phyloP scores from a whole-genome alignment of 768 basidiomycete genomes.

The Agaricus sinodeliciosus region DNA sequence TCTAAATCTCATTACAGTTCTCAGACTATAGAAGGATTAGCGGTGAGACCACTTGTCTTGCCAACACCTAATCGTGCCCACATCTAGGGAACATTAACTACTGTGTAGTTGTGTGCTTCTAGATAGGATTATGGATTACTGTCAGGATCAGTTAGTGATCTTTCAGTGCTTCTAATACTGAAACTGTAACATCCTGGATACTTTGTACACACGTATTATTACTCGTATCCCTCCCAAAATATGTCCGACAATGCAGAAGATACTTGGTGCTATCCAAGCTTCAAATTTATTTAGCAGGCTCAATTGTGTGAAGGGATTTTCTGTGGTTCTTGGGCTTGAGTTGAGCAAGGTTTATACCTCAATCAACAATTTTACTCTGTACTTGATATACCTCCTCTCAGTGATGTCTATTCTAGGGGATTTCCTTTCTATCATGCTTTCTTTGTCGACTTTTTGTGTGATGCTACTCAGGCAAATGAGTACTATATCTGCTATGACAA shows the following conservation, averaged over 20 bases:
- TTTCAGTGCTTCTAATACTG: too few species aligned
- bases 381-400: neutral
- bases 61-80: too few species aligned
- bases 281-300: neutral
- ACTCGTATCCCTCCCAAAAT: neutral
- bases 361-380: neutral
- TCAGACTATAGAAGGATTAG: too few species aligned
- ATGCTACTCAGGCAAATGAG: neutral
- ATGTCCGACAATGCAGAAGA: neutral
- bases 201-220: neutral
- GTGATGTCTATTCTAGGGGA: too few species aligned
- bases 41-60: too few species aligned
- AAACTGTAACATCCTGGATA: too few species aligned
- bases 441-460: slow-evolving; percentile 20
- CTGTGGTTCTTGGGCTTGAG: neutral
- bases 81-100: too few species aligned
- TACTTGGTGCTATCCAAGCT: neutral
- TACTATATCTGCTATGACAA: slow-evolving; percentile 9
- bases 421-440: slow-evolving; percentile 24
- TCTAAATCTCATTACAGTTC: too few species aligned
- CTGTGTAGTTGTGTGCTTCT: too few species aligned
- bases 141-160: too few species aligned
- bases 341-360: neutral
- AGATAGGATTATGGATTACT: too few species aligned
- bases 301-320: neutral